Percentiles rank a stretch among this genome's conserved stretches.
These are phyloP conservation scores for Daldinia concentrica DNA, from an alignment of 495 filamentous ascomycete species.

Conservation along the genomic window DNA sequence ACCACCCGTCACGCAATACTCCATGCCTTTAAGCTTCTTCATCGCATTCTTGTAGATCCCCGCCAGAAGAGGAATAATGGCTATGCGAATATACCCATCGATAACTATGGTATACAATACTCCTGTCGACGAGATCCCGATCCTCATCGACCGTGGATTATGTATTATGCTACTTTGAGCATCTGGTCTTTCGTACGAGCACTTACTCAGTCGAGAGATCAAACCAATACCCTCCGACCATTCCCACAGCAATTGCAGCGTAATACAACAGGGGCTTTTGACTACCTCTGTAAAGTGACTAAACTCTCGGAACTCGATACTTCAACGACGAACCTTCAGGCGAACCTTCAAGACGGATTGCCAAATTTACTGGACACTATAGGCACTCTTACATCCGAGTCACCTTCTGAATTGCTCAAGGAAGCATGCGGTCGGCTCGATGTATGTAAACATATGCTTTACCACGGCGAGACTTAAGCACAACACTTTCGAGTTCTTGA, in stretches of 20 bases:
- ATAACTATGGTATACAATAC: slow-evolving; percentile 60
- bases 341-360: slow-evolving; percentile 52
- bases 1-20: slow-evolving; percentile 89
- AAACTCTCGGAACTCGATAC: slow-evolving; percentile 51
- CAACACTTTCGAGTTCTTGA: not conserved
- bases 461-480: slow-evolving; percentile 38
- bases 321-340: slow-evolving; percentile 26
- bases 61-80: slow-evolving; percentile 47
- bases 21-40: slow-evolving; percentile 87
- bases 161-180: slow-evolving; percentile 90
- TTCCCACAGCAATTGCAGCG: slow-evolving; percentile 41
- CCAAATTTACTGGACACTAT: slow-evolving; percentile 56
- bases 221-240: slow-evolving; percentile 38
- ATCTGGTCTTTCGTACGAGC: slow-evolving; percentile 95
- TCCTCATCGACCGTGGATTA: slow-evolving; percentile 93
- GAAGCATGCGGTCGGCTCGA: slow-evolving; percentile 55
- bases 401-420: slow-evolving; percentile 55
- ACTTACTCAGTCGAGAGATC: slow-evolving; percentile 63
- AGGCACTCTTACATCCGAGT: slow-evolving; percentile 51
- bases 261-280: slow-evolving; percentile 39
- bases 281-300: slow-evolving; percentile 56
- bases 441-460: slow-evolving; percentile 57
- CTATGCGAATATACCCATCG: slow-evolving; percentile 44
- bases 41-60: slow-evolving; percentile 74
- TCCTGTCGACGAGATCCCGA: slow-evolving; percentile 86